Evolutionary conservation across 2,329 filamentous ascomycete species (phyloP), one percentile per base, ranked within the genome.

Genomic region (Ceratocystis diversiconidia): DNA sequence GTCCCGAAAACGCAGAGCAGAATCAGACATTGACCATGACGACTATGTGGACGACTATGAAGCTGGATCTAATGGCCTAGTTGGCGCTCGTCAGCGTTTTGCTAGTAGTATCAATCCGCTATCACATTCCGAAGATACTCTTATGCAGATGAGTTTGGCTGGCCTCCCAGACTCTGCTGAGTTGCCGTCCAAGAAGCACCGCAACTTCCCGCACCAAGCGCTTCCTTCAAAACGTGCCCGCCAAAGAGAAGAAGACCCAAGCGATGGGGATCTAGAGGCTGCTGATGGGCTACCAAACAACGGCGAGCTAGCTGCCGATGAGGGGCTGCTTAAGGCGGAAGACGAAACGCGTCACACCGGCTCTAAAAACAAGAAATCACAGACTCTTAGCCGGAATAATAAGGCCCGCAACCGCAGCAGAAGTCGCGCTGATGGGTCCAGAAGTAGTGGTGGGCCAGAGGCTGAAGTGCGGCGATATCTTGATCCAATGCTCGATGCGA

Each of bases 61-160:
- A 25, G 25, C 17, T 17, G 44, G 50, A 52, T 7, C 25, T 7
- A 36, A 41, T 5, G 43, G 57, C 12, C 10, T 30, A 12, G 63
- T 50, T n/a, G 63, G 66, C 15, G 66, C 66, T 10, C 28, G 32
- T 2, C 63, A 65, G 28, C 60, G 61, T 19, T 65, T 67, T 25
- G 50, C 59, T 19, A 46, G 63, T 2, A 64, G 60, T 28, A 80
- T 81, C 70, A 82, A 83, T 70, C 81, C 81, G 19, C 67, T 79
- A 68, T 80, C 78, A 67, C 76, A 83, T 69, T 73, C 75, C 1
- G 79, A 79, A 1, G 72, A 73, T 64, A 78, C 78, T 7, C 76
- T 82, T 48, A 73, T 71, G 52, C 80, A 83, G 69, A 76, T 82
- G 62, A 70, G 72, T 22, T 69, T 78, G 6, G 80, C 80, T 2